Evolutionary conservation across 2,329 filamentous ascomycete species (phyloP), one percentile per base, ranked within the genome.

Genomic region (Blastomyces silverae): DNA sequence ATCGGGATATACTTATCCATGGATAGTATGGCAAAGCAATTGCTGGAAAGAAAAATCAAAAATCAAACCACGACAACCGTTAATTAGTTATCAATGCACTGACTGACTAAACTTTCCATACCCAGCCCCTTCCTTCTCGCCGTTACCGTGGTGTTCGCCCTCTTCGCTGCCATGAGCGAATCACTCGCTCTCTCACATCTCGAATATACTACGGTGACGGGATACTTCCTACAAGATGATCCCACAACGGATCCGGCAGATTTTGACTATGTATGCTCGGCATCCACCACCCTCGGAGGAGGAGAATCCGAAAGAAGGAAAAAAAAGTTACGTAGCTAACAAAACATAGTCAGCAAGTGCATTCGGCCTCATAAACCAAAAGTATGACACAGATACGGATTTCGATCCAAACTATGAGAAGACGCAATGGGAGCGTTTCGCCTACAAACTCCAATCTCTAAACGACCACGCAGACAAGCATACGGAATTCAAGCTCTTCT

Each of bases 341-440:
- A 37, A 52, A 48, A 31, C 20, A 17, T 42, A 57, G 44, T 22
- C 31, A 25, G 31, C 46, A 15, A 66, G 61, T 22, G 61, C 80
- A 67, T 83, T 84, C 61, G 82, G 82, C 46, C 76, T 84, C 11
- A 81, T 84, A 25, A 69, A 77, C 46, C 78, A 76, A 48, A 66
- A 70, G 1, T 84, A 84, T 68, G 71, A 75, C 48, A 74, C 74
- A 11, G 79, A 82, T 64, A n/a, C 65, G 10, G 64, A 70, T 20
- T 65, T 72, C 39, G 70, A 75, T 46, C 66, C 72, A 20, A 62
- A 73, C n/a, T 68, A 69, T 22, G 65, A 75, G 8, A 72, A 77
- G 22, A 84, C 81, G 0, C 83, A 84, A 73, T 87, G 85, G 85
- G 75, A 83, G 64, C 79, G 81, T 13, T 83, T 87, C 56, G 72